Conservation (phyloP, 192 early-diverging fungal species). For the Phlyctochytrium planicorne region DNA sequence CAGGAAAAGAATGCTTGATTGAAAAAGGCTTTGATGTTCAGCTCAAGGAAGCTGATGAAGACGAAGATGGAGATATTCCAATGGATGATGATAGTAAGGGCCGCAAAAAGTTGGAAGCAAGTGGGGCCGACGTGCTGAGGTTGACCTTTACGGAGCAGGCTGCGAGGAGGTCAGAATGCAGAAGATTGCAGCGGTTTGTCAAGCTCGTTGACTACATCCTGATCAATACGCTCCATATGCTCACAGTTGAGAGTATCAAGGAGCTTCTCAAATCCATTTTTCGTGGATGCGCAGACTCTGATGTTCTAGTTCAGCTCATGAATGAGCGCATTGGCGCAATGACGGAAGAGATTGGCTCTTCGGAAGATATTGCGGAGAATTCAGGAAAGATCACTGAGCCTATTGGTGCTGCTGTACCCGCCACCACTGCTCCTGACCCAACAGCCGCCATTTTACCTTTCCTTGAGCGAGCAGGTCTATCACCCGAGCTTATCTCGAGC, state of each 20-base stretch:
- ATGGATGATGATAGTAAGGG: neutral
- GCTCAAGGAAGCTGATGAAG: conserved; percentile 10
- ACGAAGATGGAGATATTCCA: neutral
- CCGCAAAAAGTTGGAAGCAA: neutral
- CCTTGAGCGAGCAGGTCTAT: neutral
- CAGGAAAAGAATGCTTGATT: conserved; percentile 30
- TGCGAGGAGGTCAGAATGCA: conserved; percentile 43
- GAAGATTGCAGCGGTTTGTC: conserved; percentile 45
- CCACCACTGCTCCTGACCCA: neutral
- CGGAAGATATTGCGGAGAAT: conserved; percentile 9
- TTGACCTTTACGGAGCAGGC: conserved; percentile 54
- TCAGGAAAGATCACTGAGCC: neutral
- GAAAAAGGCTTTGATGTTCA: conserved; percentile 37
- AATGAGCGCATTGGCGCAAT: conserved; percentile 16
- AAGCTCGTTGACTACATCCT: conserved; percentile 49
- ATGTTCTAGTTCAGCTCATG: conserved; percentile 34
- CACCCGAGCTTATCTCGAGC: neutral
- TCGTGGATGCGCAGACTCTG: conserved; percentile 43
- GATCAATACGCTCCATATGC: conserved; percentile 36
- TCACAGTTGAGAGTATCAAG: conserved; percentile 29
- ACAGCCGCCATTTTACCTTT: neutral
- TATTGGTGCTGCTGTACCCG: conserved; percentile 2
- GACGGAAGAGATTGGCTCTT: conserved; percentile 7
- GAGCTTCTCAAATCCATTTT: conserved; percentile 41
- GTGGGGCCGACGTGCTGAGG: conserved; percentile 6